Evolutionary conservation across 192 early-diverging fungal species (phyloP).

Genomic region (Podila horticola): DNA sequence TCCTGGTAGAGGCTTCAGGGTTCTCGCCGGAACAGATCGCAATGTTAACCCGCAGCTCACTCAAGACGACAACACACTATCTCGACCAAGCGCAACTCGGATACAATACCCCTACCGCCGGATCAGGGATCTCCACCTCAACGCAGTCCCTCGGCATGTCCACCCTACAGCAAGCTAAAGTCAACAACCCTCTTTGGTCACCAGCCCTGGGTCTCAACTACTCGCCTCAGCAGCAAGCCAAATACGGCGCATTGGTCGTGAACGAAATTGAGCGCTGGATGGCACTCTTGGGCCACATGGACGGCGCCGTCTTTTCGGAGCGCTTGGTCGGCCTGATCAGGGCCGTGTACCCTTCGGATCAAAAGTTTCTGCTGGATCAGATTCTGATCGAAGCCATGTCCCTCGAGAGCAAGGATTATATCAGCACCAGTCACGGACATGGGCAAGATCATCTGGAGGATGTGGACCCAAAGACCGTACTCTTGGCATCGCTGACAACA

Average conservation of each 20-base stretch:
- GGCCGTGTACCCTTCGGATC: slow-evolving; percentile 42
- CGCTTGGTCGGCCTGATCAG: slow-evolving; percentile 25
- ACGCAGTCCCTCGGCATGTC: not conserved
- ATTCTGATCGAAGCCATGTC: slow-evolving; percentile 43
- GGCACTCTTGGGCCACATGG: slow-evolving; percentile 20
- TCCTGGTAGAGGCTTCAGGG: not conserved
- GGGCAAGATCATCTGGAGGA: slow-evolving; percentile 2
- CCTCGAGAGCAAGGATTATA: slow-evolving; percentile 13
- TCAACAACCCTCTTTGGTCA: slow-evolving; percentile 47
- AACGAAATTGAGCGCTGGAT: slow-evolving; percentile 39
- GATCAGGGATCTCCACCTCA: not conserved
- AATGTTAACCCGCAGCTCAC: not conserved
- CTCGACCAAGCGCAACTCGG: slow-evolving; percentile 21
- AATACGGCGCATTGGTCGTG: slow-evolving; percentile 17
- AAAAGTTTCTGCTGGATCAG: slow-evolving; percentile 47
- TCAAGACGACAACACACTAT: slow-evolving; percentile 10
- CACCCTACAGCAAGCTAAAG: slow-evolving; percentile 8
- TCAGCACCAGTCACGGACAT: not conserved
- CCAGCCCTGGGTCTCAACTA: slow-evolving; percentile 26
- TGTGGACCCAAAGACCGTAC: not conserved
- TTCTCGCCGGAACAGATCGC: not conserved
- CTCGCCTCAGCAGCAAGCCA: slow-evolving; percentile 18
- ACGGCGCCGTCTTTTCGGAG: slow-evolving; percentile 32
- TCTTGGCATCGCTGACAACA: not conserved
- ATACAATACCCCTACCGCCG: slow-evolving; percentile 1